Evolutionary conservation across 805 yeast species (phyloP).

Genomic region (Candida insectalens): DNA sequence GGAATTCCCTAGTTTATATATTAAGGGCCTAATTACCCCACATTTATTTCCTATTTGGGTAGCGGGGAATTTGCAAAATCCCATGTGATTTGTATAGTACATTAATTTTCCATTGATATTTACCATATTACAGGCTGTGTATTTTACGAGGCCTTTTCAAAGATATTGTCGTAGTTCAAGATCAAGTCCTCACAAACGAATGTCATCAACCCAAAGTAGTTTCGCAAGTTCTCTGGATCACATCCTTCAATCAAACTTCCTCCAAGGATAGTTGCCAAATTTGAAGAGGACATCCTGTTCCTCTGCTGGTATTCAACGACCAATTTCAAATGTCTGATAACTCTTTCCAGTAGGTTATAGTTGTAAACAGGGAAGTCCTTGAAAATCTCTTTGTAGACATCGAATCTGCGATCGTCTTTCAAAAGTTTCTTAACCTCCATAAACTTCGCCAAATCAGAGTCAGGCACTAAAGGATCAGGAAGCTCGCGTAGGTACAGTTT

Average conservation of each 20-base stretch:
- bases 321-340: slow-evolving; percentile 59
- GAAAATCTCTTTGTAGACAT: slow-evolving; percentile 16
- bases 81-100: too few relatives aligned
- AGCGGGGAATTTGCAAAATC: too few relatives aligned
- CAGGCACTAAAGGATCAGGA: slow-evolving; percentile 75
- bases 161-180: slow-evolving; percentile 30
- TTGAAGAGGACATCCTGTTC: slow-evolving; percentile 84
- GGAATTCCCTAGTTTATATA: too few relatives aligned
- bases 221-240: slow-evolving; percentile 34
- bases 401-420: slow-evolving; percentile 16
- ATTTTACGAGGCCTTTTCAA: slow-evolving; percentile 11
- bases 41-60: too few relatives aligned
- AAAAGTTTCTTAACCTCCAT: slow-evolving; percentile 24
- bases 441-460: slow-evolving; percentile 52
- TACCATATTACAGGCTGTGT: too few relatives aligned
- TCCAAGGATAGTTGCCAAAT: slow-evolving; percentile 82
- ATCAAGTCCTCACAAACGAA: slow-evolving; percentile 42
- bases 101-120: too few relatives aligned
- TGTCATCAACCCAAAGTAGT: slow-evolving; percentile 46
- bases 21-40: too few relatives aligned
- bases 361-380: slow-evolving; percentile 51
- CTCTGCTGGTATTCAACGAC: slow-evolving; percentile 56
- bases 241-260: slow-evolving; percentile 52
- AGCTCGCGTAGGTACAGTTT: slow-evolving; percentile 76
- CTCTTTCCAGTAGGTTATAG: slow-evolving; percentile 55